Conservation (phyloP, 805 yeast species). For the Ogataea pini region DNA sequence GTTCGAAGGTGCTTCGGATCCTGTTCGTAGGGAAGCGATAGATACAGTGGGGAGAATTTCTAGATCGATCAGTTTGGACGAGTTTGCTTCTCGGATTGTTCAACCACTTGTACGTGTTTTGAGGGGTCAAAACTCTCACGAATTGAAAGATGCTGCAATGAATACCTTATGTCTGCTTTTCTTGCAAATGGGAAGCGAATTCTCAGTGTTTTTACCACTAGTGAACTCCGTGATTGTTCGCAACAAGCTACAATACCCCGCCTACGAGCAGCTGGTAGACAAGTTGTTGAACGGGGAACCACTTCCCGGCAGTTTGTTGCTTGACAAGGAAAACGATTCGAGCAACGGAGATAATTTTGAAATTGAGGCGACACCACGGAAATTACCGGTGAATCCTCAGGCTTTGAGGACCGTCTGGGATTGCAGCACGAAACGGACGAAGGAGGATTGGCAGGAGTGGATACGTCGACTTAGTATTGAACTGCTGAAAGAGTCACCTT, state of each 20-base stretch:
- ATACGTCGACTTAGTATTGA: conserved; percentile 82
- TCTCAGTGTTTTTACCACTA: conserved; percentile 81
- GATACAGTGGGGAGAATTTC: conserved; percentile 82
- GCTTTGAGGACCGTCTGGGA: conserved; percentile 87
- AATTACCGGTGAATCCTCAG: conserved; percentile 67
- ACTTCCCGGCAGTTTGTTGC: conserved; percentile 70
- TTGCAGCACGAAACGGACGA: conserved; percentile 81
- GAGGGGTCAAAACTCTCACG: conserved; percentile 42
- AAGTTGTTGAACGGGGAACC: conserved; percentile 83
- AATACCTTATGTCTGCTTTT: conserved; percentile 77
- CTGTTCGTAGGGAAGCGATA: conserved; percentile 70
- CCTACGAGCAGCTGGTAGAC: conserved; percentile 78
- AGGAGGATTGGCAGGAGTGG: conserved; percentile 99
- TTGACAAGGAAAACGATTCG: conserved; percentile 56
- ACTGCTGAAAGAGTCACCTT: conserved; percentile 86
- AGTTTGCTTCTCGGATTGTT: conserved; percentile 86
- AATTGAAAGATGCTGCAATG: conserved; percentile 63
- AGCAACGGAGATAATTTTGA: conserved; percentile 51
- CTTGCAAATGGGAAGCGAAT: conserved; percentile 81
- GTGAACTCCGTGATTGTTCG: conserved; percentile 65
- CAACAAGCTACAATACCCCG: conserved; percentile 65
- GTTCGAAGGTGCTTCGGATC: conserved; percentile 69
- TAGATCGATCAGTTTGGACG: conserved; percentile 68
- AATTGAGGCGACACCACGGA: conserved; percentile 68
- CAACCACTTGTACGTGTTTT: conserved; percentile 82